phyloP scores from a whole-genome alignment of 1,284 basidiomycete genomes.

The Coniferiporia sulphurascens region DNA sequence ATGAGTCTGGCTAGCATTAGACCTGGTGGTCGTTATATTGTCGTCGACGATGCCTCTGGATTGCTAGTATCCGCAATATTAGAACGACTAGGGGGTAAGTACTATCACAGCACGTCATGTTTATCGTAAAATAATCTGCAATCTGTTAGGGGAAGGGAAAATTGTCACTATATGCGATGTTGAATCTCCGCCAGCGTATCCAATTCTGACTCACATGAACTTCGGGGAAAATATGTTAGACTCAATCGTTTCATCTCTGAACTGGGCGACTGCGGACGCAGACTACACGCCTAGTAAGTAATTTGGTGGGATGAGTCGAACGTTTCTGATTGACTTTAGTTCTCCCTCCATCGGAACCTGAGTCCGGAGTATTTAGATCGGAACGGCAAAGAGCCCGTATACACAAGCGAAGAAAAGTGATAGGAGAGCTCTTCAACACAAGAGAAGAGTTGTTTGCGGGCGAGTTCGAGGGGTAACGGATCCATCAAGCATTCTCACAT shows the following conservation, averaged over 20 bases:
- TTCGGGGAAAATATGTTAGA: conserved; percentile 60
- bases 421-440: conserved; percentile 53
- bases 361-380: conserved; percentile 48
- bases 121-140: conserved; percentile 3
- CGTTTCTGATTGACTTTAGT: conserved; percentile 33
- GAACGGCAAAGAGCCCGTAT: conserved; percentile 67
- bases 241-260: conserved; percentile 64
- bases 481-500: neutral
- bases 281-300: conserved; percentile 63
- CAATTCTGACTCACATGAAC: conserved; percentile 83
- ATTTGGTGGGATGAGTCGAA: conserved; percentile 1
- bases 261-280: conserved; percentile 89
- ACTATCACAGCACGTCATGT: neutral
- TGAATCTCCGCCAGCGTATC: conserved; percentile 92
- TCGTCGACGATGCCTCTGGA: conserved; percentile 91
- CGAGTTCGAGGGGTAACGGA: conserved; percentile 74
- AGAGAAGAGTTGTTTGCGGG: conserved; percentile 84
- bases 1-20: conserved; percentile 80
- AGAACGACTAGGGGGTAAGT: conserved; percentile 79
- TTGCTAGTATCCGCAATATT: conserved; percentile 83
- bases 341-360: conserved; percentile 50
- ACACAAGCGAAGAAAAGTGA: conserved; percentile 64
- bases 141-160: conserved; percentile 60
- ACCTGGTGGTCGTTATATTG: conserved; percentile 84
- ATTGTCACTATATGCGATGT: conserved; percentile 85